A percentile compares a stretch with the other conserved stretches of the same genome.
Evolutionary conservation across 1,139 yeast genomes (phyloP).

Genomic region (Diutina rugosa): DNA sequence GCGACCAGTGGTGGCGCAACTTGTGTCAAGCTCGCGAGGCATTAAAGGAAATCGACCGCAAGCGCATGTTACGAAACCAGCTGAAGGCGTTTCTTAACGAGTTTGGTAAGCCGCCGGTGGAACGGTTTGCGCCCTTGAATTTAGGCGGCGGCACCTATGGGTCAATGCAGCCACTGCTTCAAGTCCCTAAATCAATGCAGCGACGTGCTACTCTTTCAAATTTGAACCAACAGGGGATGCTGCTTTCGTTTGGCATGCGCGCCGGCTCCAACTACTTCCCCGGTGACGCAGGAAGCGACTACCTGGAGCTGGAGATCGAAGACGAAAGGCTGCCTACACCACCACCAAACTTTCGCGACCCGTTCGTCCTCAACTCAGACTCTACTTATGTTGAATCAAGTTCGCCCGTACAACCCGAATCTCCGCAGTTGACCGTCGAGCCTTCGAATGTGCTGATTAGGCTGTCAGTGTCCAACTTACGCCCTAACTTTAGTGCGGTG

Average conservation of each 20-base stretch:
- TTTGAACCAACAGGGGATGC: constrained; percentile 60
- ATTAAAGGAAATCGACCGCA: constrained; percentile 20
- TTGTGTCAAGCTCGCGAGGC: constrained; percentile 42
- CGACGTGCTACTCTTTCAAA: constrained; percentile 38
- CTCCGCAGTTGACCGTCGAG: background rate
- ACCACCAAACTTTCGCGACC: background rate
- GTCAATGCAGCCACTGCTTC: background rate
- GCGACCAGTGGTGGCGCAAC: constrained; percentile 57
- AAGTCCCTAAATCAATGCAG: background rate
- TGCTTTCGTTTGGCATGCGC: constrained; percentile 47
- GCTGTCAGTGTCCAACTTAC: constrained; percentile 24
- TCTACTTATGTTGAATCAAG: background rate
- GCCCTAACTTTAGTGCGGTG: constrained; percentile 69
- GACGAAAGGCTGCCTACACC: background rate
- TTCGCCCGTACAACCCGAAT: background rate
- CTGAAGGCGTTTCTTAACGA: background rate
- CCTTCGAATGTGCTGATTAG: constrained; percentile 13
- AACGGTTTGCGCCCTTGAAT: background rate
- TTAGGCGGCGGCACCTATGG: background rate
- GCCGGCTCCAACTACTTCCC: background rate
- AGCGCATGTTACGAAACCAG: background rate
- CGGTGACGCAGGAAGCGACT: background rate
- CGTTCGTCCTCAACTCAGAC: background rate
- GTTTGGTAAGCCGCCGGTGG: background rate
- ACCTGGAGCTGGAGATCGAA: background rate